Conservation (phyloP, 164 flowering plant genomes). For the Liquidambar formosana region DNA sequence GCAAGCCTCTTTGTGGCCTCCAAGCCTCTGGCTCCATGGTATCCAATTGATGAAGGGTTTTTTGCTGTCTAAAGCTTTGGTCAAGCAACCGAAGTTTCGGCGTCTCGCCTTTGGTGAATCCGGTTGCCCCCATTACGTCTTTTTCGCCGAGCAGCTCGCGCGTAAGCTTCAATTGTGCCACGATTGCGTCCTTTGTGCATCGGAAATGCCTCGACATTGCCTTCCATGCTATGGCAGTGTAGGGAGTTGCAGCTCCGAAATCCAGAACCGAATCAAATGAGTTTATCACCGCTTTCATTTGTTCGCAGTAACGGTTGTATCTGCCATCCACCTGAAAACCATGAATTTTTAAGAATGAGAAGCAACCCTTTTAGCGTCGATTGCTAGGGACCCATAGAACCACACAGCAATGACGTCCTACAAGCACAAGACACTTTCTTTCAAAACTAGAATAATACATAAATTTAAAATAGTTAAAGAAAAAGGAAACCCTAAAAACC, state of each 20-base stretch:
- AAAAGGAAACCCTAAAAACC: neutral
- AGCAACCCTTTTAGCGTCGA: no score
- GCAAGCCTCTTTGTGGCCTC: slow-evolving; percentile 96
- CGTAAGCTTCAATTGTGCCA: slow-evolving; percentile 68
- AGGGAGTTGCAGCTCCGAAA: slow-evolving; percentile 83
- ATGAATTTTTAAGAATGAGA: no score
- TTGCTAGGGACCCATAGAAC: no score
- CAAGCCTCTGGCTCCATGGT: slow-evolving; percentile 98
- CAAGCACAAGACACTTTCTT: no score
- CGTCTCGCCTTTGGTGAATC: slow-evolving; percentile 92
- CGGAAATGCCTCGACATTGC: slow-evolving; percentile 98
- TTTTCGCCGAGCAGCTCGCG: slow-evolving; percentile 93
- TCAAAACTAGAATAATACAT: no score
- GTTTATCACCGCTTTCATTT: slow-evolving; percentile 95
- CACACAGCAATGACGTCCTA: no score
- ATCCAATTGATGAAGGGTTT: slow-evolving; percentile 87
- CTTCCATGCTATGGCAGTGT: slow-evolving; percentile 86
- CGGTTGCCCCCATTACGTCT: slow-evolving; percentile 50
- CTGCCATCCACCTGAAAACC: slow-evolving; percentile 77
- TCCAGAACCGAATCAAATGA: slow-evolving; percentile 94
- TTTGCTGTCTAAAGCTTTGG: slow-evolving; percentile 87
- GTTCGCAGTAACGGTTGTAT: slow-evolving; percentile 91
- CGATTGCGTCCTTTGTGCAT: slow-evolving; percentile 83
- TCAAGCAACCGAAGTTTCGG: slow-evolving; percentile 83
- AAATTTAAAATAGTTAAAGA: no score